These are phyloP conservation scores for Phytophthora uliginosa DNA, from an alignment of 352 stramenopile genomes.

Conservation along the genomic window DNA sequence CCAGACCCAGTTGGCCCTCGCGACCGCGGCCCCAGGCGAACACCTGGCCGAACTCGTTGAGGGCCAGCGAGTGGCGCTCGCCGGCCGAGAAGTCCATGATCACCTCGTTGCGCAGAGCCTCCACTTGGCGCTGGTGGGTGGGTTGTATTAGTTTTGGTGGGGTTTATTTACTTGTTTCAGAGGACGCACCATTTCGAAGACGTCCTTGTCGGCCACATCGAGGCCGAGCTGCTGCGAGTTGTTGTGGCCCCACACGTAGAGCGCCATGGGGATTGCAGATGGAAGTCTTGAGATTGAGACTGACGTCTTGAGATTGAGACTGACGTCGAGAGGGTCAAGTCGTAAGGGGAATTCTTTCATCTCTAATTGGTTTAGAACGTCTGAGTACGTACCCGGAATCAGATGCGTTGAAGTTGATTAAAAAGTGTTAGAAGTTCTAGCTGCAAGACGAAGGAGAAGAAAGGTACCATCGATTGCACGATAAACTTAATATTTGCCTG, in stretches of 20 bases:
- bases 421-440: too few relatives aligned
- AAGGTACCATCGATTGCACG: too few relatives aligned
- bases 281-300: neutral
- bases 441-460: neutral
- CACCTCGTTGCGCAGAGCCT: constrained; percentile 61
- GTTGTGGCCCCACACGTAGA: constrained; percentile 85
- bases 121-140: constrained; percentile 53
- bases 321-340: neutral
- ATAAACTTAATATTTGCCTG: too few relatives aligned
- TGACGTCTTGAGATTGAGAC: too few relatives aligned
- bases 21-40: constrained; percentile 82
- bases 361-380: neutral
- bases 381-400: neutral
- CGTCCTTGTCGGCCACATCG: constrained; percentile 53
- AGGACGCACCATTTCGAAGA: constrained; percentile 64
- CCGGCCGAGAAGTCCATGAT: constrained; percentile 82
- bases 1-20: constrained; percentile 75
- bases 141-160: neutral
- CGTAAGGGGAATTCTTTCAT: neutral
- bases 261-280: constrained; percentile 51
- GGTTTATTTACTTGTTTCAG: neutral
- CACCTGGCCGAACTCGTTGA: constrained; percentile 87
- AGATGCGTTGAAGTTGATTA: neutral
- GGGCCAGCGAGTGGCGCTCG: constrained; percentile 77
- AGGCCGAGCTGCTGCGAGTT: constrained; percentile 78